Conservation (phyloP, 2,329 filamentous ascomycete species). For the Penicillium sp. region DNA sequence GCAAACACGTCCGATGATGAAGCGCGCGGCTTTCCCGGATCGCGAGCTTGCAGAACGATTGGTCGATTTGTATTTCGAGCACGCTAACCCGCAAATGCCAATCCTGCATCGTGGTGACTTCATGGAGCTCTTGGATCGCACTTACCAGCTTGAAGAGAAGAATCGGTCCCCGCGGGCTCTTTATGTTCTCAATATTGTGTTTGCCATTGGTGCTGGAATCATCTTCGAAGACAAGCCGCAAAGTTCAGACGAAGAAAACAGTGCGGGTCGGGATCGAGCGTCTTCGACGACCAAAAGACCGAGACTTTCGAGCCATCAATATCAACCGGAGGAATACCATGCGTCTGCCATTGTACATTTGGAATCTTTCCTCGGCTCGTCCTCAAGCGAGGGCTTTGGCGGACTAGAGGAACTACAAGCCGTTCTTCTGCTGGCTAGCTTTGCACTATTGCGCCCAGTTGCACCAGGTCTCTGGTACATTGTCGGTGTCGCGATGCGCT, state of each 20-base stretch:
- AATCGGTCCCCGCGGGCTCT: slow-evolving; percentile 74
- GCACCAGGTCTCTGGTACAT: slow-evolving; percentile 97
- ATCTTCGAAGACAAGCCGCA: slow-evolving; percentile 63
- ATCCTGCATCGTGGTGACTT: slow-evolving; percentile 88
- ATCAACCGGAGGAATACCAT: slow-evolving; percentile 92
- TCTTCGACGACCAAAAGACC: slow-evolving; percentile 45
- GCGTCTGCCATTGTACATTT: slow-evolving; percentile 90
- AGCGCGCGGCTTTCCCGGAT: slow-evolving; percentile 80
- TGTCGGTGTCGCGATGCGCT: slow-evolving; percentile 83
- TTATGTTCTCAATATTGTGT: slow-evolving; percentile 97
- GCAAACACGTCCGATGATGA: slow-evolving; percentile 84
- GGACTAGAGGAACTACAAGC: slow-evolving; percentile 90
- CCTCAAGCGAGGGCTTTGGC: slow-evolving; percentile 67
- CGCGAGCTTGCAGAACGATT: slow-evolving; percentile 71
- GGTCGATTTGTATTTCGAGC: slow-evolving; percentile 86
- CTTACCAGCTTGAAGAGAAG: slow-evolving; percentile 69
- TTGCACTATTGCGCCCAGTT: slow-evolving; percentile 86
- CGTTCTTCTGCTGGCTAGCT: slow-evolving; percentile 86
- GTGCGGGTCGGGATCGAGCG: slow-evolving; percentile 24
- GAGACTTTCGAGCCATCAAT: slow-evolving; percentile 61
- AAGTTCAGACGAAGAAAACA: slow-evolving; percentile 26
- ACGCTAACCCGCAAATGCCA: slow-evolving; percentile 94
- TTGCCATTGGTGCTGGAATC: slow-evolving; percentile 91
- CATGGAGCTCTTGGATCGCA: slow-evolving; percentile 80
- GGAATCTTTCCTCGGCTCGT: slow-evolving; percentile 73